These are phyloP conservation scores for Aspergillus pseudoterreus DNA, from an alignment of 2,329 filamentous ascomycete genomes.

Conservation along the genomic window DNA sequence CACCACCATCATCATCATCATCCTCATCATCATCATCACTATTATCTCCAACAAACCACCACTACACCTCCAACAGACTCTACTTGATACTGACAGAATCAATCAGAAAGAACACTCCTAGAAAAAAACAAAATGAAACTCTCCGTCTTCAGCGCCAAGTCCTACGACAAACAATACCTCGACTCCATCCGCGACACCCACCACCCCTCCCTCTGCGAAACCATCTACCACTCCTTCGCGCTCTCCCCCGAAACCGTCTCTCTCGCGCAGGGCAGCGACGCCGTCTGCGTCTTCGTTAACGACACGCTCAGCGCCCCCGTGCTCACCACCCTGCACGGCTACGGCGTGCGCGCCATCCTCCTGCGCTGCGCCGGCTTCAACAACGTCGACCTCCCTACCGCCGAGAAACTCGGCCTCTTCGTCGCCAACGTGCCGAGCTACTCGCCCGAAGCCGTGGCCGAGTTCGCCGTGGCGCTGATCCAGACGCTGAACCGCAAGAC, in stretches of 20 bases:
- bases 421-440: slow-evolving; percentile 67
- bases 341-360: slow-evolving; percentile 57
- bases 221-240: slow-evolving; percentile 58
- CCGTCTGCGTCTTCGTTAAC: slow-evolving; percentile 68
- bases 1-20: too few relatives aligned
- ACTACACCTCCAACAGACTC: too few relatives aligned
- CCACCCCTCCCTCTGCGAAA: slow-evolving; percentile 38
- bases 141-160: slow-evolving; percentile 62
- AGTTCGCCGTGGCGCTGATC: slow-evolving; percentile 65
- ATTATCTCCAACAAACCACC: too few relatives aligned
- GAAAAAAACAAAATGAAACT: slow-evolving; percentile 47
- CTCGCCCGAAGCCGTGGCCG: slow-evolving; percentile 66
- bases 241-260: slow-evolving; percentile 55
- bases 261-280: slow-evolving; percentile 51
- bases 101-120: too few relatives aligned
- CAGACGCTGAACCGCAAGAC: slow-evolving; percentile 66
- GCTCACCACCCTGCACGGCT: slow-evolving; percentile 47
- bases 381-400: slow-evolving; percentile 59
- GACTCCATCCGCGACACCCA: slow-evolving; percentile 34
- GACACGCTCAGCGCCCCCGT: slow-evolving; percentile 54
- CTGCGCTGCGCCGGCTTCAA: slow-evolving; percentile 68
- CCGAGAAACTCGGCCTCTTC: slow-evolving; percentile 54
- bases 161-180: slow-evolving; percentile 59
- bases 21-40: too few relatives aligned
- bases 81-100: too few relatives aligned